Percentiles rank a stretch among this genome's conserved stretches.
phyloP scores from a whole-genome alignment of 257 asterid species.

The Petrea volubilis region DNA sequence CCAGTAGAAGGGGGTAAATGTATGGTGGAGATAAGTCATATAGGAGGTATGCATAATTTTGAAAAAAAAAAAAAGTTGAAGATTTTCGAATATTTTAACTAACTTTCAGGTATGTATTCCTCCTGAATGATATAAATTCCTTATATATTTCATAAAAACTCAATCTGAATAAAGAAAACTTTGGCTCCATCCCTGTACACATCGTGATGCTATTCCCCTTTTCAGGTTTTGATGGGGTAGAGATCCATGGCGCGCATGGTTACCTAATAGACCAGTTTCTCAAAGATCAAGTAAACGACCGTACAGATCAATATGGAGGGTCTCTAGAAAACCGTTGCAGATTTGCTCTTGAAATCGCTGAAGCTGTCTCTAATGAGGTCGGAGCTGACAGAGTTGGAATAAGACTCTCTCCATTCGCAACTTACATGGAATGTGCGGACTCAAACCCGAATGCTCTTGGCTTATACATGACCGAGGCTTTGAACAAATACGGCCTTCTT shows the following conservation, averaged over 20 bases:
- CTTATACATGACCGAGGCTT: constrained; percentile 51
- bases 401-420: constrained; percentile 64
- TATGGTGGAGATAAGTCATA: too few species aligned
- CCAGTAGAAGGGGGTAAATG: too few species aligned
- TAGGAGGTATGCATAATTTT: too few species aligned
- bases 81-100: too few species aligned
- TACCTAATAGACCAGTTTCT: constrained; percentile 68
- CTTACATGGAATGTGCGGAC: constrained; percentile 42
- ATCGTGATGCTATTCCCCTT: not conserved
- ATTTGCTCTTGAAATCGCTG: constrained; percentile 56
- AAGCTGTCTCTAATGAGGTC: constrained; percentile 44
- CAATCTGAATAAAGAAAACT: too few species aligned
- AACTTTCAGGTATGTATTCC: too few species aligned
- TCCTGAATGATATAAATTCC: too few species aligned
- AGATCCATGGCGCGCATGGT: constrained; percentile 78
- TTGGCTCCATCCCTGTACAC: too few species aligned
- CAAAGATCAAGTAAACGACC: constrained; percentile 64
- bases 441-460: constrained; percentile 65
- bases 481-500: constrained; percentile 44
- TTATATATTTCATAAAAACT: too few species aligned
- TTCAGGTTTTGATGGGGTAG: constrained; percentile 78
- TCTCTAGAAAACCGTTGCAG: constrained; percentile 67
- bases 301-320: constrained; percentile 74
- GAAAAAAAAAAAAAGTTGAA: too few species aligned
- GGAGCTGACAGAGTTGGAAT: constrained; percentile 69